Base-by-base conservation (phyloP, 805 yeast species). In the Nakazawaea sp. region DNA sequence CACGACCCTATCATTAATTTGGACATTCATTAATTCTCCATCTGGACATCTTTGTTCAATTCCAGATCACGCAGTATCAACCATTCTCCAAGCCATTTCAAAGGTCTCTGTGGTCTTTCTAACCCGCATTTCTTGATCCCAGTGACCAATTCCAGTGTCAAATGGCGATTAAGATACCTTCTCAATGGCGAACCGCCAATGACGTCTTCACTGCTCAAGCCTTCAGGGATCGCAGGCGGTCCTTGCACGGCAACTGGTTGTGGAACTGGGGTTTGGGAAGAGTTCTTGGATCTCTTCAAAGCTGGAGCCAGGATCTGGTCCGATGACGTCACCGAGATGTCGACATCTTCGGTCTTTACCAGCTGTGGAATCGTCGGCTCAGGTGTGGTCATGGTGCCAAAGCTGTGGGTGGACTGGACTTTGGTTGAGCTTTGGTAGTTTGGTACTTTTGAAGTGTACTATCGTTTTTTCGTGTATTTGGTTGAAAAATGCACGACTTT, bases 101-200 rank as follows among this genome's bases (percentile, higher is more conserved):
- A 53, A 10, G 70, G 69, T 40, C 67, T 62, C 8, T 56, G 62
- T 2, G 72, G 71, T 32, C 58, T 54, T 16, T 33, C 44, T 11
- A 42, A 43, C 10, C 60, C 55, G 23, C 68, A 53, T 29, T 53
- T 52, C 35, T 63, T 57, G 36, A 74, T 52, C 4, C 75, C 75
- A 12, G 55, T 59, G 18, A 72, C 50, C 31, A 74, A 49, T 29
- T 67, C 65, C n/a, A 41, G 46, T 1, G 78, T 70, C 35, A 74
- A 47, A 41, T 71, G 59, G 43, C 62, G 52, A 47, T 74, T 72
- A 45, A 74, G 54, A 51, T 70, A 74, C 33, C 59, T 63, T 41
- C 81, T 56, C 6, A 74, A 54, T 0, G 71, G 61, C 2, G 75
- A 68, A 1, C 80, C 81, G 12, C 77, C 79, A 9, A 73, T 71